Evolutionary conservation across 2,329 filamentous ascomycete species (phyloP).

Genomic region (Colletotrichum lupini): DNA sequence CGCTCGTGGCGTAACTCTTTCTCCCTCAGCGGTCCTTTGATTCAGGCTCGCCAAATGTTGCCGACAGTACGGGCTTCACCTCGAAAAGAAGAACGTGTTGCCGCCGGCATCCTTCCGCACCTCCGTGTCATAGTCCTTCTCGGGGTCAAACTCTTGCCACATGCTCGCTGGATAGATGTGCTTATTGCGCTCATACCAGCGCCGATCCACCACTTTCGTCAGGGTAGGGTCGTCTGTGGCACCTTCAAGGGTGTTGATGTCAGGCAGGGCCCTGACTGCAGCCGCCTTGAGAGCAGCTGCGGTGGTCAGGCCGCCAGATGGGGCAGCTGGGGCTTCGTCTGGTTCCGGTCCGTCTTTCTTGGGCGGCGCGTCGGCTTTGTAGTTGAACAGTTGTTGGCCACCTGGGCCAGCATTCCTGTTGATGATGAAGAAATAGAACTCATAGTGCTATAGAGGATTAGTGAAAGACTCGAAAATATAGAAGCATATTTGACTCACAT

Average conservation of each 20-base stretch:
- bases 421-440: slow-evolving; percentile 96
- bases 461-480: slow-evolving; percentile 19
- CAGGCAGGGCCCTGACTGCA: slow-evolving; percentile 49
- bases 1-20: slow-evolving; percentile 12
- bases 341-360: slow-evolving; percentile 25
- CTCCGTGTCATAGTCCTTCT: slow-evolving; percentile 83
- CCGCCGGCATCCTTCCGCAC: slow-evolving; percentile 86
- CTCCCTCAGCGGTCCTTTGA: background rate
- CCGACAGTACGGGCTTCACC: slow-evolving; percentile 39
- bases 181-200: slow-evolving; percentile 98
- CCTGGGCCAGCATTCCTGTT: slow-evolving; percentile 84
- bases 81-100: slow-evolving; percentile 91
- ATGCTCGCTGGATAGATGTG: slow-evolving; percentile 97
- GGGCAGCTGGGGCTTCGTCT: slow-evolving; percentile 33
- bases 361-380: slow-evolving; percentile 63
- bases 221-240: slow-evolving; percentile 79
- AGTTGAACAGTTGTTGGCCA: slow-evolving; percentile 81
- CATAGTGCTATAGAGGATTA: slow-evolving; percentile 78
- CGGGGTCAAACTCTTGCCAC: slow-evolving; percentile 95
- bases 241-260: slow-evolving; percentile 75
- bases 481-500: slow-evolving; percentile 69
- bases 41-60: background rate
- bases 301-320: slow-evolving; percentile 46
- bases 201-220: slow-evolving; percentile 94
- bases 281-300: slow-evolving; percentile 50